Percentiles rank a stretch among this genome's conserved stretches.
Evolutionary conservation across 768 basidiomycete genomes (phyloP).

Genomic region (Terana coerulea): DNA sequence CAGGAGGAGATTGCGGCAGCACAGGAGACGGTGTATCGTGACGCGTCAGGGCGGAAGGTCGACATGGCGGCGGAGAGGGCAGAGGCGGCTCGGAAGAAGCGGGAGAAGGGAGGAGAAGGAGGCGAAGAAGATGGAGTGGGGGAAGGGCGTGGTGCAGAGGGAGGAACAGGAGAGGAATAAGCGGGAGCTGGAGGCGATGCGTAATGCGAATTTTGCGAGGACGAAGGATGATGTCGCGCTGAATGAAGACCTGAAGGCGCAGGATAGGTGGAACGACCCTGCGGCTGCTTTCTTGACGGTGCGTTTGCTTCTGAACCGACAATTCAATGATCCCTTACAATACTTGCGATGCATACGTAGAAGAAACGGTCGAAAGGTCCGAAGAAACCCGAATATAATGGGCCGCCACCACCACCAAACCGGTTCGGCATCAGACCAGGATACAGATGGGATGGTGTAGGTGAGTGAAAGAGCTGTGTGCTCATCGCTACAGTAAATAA

Average conservation of each 20-base stretch:
- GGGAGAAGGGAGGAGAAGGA: conserved; percentile 84
- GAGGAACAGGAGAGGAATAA: conserved; percentile 70
- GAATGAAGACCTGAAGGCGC: conserved; percentile 79
- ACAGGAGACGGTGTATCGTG: conserved; percentile 93
- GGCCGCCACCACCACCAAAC: conserved; percentile 90
- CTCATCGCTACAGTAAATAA: neutral
- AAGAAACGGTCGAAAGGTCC: conserved; percentile 75
- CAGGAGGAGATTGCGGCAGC: conserved; percentile 55
- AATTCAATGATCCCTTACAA: neutral
- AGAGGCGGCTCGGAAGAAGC: conserved; percentile 76
- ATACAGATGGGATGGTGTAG: conserved; percentile 98
- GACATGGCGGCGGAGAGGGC: conserved; percentile 83
- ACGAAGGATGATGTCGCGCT: conserved; percentile 79
- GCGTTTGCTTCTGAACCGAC: conserved; percentile 21
- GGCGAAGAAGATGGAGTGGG: conserved; percentile 95
- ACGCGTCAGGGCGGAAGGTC: conserved; percentile 81
- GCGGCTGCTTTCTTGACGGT: conserved; percentile 92
- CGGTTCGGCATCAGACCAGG: conserved; percentile 94
- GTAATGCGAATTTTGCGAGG: conserved; percentile 64
- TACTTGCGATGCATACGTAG: conserved; percentile 38
- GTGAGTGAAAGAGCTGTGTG: conserved; percentile 39
- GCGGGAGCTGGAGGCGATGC: conserved; percentile 66
- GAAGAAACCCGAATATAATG: conserved; percentile 78
- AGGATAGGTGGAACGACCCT: conserved; percentile 96
- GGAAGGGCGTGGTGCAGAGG: conserved; percentile 89